Conservation (phyloP, 2,329 filamentous ascomycete species). For the Aureobasidium sp. region DNA sequence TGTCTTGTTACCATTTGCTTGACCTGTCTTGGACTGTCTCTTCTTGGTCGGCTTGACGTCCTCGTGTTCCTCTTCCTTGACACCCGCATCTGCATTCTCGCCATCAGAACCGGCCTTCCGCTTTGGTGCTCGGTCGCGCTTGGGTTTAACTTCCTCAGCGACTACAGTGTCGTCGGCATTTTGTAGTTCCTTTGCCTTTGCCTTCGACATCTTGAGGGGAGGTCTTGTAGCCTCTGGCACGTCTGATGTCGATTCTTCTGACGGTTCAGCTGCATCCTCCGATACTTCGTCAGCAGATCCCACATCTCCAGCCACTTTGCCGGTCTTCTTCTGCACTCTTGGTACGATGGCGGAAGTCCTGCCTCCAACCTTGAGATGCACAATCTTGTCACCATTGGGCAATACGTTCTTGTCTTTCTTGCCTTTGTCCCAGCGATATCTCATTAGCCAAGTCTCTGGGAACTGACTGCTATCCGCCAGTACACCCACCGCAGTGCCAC, state of each 20-base stretch:
- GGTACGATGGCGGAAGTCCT: conserved; percentile 87
- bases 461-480: conserved; percentile 79
- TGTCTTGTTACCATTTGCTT: not conserved
- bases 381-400: conserved; percentile 78
- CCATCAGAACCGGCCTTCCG: not conserved
- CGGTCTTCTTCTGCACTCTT: conserved; percentile 75
- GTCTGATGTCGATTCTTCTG: conserved; percentile 10
- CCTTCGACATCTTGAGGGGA: no score
- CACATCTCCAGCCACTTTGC: conserved; percentile 48
- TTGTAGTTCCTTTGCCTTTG: not conserved
- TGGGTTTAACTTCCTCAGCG: not conserved
- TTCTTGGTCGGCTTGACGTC: not conserved
- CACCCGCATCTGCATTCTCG: not conserved
- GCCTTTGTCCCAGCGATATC: conserved; percentile 68
- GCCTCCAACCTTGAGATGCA: conserved; percentile 82
- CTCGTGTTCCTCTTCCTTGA: not conserved
- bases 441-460: conserved; percentile 65
- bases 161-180: not conserved
- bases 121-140: not conserved
- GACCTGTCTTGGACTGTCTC: not conserved
- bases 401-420: conserved; percentile 64
- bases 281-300: conserved; percentile 14
- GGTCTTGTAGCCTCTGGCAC: not conserved
- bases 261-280: not conserved
- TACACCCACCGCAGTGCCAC: conserved; percentile 67